Conservation (phyloP, 495 filamentous ascomycete species). For the Aspergillus hancockii region DNA sequence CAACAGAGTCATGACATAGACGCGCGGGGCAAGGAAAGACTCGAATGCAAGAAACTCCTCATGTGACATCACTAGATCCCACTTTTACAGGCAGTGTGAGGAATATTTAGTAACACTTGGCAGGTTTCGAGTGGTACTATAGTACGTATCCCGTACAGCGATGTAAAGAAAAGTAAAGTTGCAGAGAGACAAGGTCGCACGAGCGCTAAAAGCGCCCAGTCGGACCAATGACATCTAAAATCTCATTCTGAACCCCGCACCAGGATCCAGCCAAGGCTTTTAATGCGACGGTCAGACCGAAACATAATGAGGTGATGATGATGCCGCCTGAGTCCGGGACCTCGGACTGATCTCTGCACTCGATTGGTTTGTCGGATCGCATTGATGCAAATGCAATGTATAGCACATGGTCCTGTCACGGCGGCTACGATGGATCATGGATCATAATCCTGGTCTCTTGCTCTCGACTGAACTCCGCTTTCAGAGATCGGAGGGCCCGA, state of each 20-base stretch:
- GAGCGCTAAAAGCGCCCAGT: constrained; percentile 15
- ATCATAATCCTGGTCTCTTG: constrained; percentile 8
- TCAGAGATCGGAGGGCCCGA: constrained; percentile 18
- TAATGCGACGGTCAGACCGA: constrained; percentile 3
- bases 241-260: constrained; percentile 20
- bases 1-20: constrained; percentile 1
- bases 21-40: neutral
- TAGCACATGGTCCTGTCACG: constrained; percentile 10
- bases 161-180: constrained; percentile 15
- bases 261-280: neutral
- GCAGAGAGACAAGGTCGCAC: constrained; percentile 15
- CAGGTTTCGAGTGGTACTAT: neutral
- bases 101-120: neutral
- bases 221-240: constrained; percentile 17
- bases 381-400: neutral
- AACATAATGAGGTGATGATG: neutral
- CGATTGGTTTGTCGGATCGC: neutral
- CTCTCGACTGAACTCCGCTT: neutral
- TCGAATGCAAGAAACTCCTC: neutral
- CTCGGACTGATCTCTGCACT: neutral
- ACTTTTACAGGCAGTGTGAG: neutral
- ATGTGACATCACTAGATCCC: constrained; percentile 2
- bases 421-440: constrained; percentile 13
- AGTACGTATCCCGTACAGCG: neutral
- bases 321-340: neutral